Conservation (phyloP, 768 basidiomycete species). For the Lactifluus rugatus region DNA sequence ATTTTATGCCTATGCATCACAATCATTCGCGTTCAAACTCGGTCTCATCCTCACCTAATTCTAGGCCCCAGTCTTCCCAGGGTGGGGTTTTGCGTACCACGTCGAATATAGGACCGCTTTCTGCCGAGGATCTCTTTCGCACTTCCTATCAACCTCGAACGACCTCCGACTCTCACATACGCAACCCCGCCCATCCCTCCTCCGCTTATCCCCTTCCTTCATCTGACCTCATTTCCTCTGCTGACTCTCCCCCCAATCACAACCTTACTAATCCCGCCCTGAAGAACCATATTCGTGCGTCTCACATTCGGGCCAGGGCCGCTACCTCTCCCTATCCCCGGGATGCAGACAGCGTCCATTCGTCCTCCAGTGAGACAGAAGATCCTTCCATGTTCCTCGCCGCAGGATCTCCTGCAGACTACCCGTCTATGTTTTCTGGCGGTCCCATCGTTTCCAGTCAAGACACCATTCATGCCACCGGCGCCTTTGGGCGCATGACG, state of each 20-base stretch:
- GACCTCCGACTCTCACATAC: slow-evolving; percentile 36
- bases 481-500: slow-evolving; percentile 68
- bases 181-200: slow-evolving; percentile 32
- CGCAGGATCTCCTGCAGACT: slow-evolving; percentile 47
- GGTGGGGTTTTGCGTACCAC: slow-evolving; percentile 48
- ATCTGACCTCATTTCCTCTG: slow-evolving; percentile 34
- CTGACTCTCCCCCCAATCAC: slow-evolving; percentile 65
- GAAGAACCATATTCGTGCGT: slow-evolving; percentile 66
- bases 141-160: slow-evolving; percentile 46
- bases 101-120: slow-evolving; percentile 35
- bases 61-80: slow-evolving; percentile 73
- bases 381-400: slow-evolving; percentile 72
- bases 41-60: slow-evolving; percentile 67
- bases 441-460: slow-evolving; percentile 34
- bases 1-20: slow-evolving; percentile 53
- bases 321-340: slow-evolving; percentile 80
- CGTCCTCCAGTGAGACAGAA: slow-evolving; percentile 83
- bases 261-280: slow-evolving; percentile 66
- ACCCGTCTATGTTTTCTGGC: slow-evolving; percentile 53
- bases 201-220: slow-evolving; percentile 35
- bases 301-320: slow-evolving; percentile 70
- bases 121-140: slow-evolving; percentile 63
- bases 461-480: slow-evolving; percentile 52
- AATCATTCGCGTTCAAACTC: slow-evolving; percentile 73
- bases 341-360: slow-evolving; percentile 78